Base-by-base conservation (phyloP, 192 early-diverging fungal species). In the Kappamyces sp. region DNA sequence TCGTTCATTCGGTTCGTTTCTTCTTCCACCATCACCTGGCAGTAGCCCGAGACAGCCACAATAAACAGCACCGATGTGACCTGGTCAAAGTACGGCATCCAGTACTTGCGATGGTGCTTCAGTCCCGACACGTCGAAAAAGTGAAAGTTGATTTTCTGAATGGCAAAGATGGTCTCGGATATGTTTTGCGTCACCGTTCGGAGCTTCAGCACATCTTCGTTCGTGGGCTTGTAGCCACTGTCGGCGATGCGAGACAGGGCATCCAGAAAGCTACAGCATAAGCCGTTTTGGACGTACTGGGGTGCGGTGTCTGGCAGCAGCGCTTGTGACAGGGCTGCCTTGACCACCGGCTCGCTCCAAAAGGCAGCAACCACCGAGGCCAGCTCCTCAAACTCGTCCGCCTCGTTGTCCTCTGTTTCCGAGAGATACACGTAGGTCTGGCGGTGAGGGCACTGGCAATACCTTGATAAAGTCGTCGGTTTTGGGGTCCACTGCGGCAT, bases 1-100 rank as follows among this genome's bases (percentile, higher is more conserved):
- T 79, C 77, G 3, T 54, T 46, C 74, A 79, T 73, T 50, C 76
- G 40, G 58, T 71, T 75, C 5, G 67, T 63, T 13, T 57, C 31
- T 47, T 73, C 71, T 59, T 78, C 76, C 7, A 65, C 66, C 37
- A 75, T 60, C 62, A 62, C 50, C 62, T 75, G 72, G 63, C 75
- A 66, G 52, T 75, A 78, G 8, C 63, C 51, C 2, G 70, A 59
- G 23, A 72, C 39, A 9, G 73, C 62, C 6, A 63, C 55, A 12
- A 75, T 53, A 47, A 75, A 78, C 33, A 78, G 47, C 44, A 78
- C 75, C 6, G 71, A 73, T n/a, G 57, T 39, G 5, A 78, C 49
- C 39, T 66, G 47, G 36, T 69, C 62, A 65, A 78, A 75, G 47
- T 74, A 78, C 0, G 70, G 69, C 13, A 65, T 65, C 76, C 76